Evolutionary conservation across 225 moss, liverwort and hornwort species (phyloP).

Genomic region (Marchantia polymorpha): DNA sequence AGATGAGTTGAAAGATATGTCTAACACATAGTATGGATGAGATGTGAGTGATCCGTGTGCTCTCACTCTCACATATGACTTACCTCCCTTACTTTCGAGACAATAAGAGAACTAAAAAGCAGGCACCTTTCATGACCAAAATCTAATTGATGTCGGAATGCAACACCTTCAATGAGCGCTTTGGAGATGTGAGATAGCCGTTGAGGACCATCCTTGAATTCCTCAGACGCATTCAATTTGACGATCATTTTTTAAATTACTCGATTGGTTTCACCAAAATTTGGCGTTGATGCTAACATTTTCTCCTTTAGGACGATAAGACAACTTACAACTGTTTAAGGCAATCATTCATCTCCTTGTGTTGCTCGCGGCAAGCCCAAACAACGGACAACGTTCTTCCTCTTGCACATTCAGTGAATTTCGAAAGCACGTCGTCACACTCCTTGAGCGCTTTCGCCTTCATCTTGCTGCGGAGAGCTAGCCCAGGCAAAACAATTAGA

Average conservation of each 20-base stretch:
- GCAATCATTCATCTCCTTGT: slow-evolving; percentile 78
- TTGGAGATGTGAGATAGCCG: too few species aligned
- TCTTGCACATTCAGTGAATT: slow-evolving; percentile 94
- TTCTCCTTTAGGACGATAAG: neutral
- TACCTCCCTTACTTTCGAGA: neutral
- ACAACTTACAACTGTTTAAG: slow-evolving; percentile 71
- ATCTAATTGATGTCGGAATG: neutral
- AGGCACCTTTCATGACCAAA: neutral
- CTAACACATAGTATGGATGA: neutral
- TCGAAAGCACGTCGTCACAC: slow-evolving; percentile 75
- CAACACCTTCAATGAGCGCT: neutral
- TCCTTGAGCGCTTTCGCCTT: slow-evolving; percentile 94
- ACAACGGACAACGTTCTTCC: slow-evolving; percentile 86
- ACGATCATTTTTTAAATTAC: neutral
- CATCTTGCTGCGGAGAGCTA: slow-evolving; percentile 99
- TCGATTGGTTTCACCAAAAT: too few species aligned
- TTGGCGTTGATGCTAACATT: neutral
- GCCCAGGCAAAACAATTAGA: slow-evolving; percentile 49
- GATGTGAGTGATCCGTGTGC: neutral
- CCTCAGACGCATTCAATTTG: neutral
- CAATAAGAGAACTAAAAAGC: neutral
- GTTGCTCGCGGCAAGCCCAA: slow-evolving; percentile 87
- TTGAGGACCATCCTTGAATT: neutral
- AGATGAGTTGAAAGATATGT: too few species aligned
- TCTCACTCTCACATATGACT: neutral